Conservation (phyloP, 139 green algal genomes). For the Closterium sp. region DNA sequence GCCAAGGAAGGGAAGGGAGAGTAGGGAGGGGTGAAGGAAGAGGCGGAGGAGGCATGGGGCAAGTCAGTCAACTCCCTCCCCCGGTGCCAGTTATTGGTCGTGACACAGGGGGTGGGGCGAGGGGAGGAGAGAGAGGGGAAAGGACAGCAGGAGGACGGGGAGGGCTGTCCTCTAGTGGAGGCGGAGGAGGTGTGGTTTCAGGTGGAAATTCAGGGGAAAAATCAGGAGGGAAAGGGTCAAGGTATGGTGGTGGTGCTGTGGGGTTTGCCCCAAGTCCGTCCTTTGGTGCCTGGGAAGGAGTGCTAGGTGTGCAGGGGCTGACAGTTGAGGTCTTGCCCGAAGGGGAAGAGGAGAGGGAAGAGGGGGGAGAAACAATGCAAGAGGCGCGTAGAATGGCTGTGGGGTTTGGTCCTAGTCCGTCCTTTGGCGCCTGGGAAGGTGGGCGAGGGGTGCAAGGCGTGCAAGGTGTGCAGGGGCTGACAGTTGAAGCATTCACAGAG, state of each 20-base stretch:
- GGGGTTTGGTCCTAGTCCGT: not conserved
- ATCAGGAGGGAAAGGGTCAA: not conserved
- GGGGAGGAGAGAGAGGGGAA: too few species aligned
- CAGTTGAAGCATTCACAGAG: not conserved
- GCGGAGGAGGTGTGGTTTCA: too few species aligned
- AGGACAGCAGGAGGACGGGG: too few species aligned
- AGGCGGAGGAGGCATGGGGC: not conserved
- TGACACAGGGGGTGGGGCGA: too few species aligned
- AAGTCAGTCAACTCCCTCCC: not conserved
- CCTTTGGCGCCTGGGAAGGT: not conserved
- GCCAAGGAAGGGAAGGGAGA: not conserved
- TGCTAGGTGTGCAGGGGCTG: not conserved
- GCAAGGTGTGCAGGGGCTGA: not conserved
- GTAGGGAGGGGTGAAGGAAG: not conserved
- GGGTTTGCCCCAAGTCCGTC: not conserved
- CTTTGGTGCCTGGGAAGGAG: not conserved
- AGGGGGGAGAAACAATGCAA: too few species aligned
- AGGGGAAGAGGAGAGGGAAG: not conserved
- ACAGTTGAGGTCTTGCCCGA: not conserved
- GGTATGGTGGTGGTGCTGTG: not conserved
- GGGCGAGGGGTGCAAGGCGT: too few species aligned
- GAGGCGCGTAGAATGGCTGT: too few species aligned
- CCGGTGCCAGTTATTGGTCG: not conserved
- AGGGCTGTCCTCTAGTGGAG: too few species aligned
- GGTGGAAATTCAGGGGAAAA: not conserved